Conservation (phyloP, 108 stramenopile species). For the Skeletonema tropicum region DNA sequence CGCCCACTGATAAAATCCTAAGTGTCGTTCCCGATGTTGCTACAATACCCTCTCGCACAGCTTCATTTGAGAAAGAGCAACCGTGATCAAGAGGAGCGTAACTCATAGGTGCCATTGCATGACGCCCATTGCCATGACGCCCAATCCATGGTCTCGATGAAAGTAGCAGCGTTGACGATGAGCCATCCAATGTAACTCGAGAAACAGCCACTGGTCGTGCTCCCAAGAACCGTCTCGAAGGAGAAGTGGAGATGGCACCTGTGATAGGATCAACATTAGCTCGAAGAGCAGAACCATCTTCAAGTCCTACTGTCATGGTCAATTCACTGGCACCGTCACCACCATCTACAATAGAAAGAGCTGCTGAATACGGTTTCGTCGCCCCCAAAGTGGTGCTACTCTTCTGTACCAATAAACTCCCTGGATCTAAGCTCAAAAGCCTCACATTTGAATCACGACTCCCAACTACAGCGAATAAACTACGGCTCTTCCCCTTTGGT, state of each 20-base stretch:
- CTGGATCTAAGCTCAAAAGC: conserved; percentile 88
- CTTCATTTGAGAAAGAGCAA: conserved; percentile 88
- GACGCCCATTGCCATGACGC: conserved; percentile 64
- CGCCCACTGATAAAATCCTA: conserved; percentile 91
- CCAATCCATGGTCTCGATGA: conserved; percentile 95
- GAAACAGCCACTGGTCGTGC: conserved; percentile 89
- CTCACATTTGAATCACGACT: conserved; percentile 89
- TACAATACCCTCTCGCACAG: conserved; percentile 93
- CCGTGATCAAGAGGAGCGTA: conserved; percentile 94
- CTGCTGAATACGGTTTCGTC: conserved; percentile 72
- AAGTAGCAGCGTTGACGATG: conserved; percentile 80
- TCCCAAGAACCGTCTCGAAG: conserved; percentile 93
- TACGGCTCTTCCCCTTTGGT: conserved; percentile 74
- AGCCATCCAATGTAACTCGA: conserved; percentile 76
- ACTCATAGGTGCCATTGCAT: conserved; percentile 90
- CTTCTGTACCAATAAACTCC: conserved; percentile 56
- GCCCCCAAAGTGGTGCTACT: conserved; percentile 66
- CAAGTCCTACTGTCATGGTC: conserved; percentile 86
- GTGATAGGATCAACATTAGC: conserved; percentile 87
- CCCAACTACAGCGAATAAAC: conserved; percentile 91
- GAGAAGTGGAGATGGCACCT: conserved; percentile 87
- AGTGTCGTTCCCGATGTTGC: conserved; percentile 92
- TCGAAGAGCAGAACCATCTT: conserved; percentile 89
- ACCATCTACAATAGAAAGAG: conserved; percentile 36
- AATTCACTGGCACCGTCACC: conserved; percentile 55